Conservation (phyloP, 2,329 filamentous ascomycete species). For the Colletotrichum musae region DNA sequence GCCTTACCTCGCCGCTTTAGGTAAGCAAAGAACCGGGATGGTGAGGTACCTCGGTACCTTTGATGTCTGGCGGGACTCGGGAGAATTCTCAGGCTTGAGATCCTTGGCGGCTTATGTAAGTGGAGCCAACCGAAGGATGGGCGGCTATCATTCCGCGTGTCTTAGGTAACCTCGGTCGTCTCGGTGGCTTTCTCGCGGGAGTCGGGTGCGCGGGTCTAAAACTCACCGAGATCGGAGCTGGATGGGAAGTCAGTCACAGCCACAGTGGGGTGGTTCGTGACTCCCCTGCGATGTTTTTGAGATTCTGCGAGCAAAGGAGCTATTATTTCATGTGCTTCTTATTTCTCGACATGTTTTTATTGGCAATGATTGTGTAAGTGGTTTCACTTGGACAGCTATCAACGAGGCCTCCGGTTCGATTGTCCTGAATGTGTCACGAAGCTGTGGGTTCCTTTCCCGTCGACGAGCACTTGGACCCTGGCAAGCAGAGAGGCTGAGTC, state of each 20-base stretch:
- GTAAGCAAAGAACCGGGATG: not conserved
- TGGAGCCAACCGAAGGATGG: not conserved
- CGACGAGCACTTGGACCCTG: not conserved
- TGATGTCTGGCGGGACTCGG: too few species aligned
- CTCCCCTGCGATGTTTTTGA: not conserved
- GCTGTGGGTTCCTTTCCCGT: not conserved
- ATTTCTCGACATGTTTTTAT: conserved; percentile 17
- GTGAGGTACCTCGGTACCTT: not conserved
- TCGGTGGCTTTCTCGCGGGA: conserved; percentile 16
- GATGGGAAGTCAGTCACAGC: conserved; percentile 7
- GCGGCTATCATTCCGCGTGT: not conserved
- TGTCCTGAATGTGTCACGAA: not conserved
- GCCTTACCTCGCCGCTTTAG: not conserved
- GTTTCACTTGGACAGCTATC: not conserved
- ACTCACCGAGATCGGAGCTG: conserved; percentile 33
- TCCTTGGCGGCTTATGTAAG: not conserved
- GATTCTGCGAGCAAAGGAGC: conserved; percentile 19
- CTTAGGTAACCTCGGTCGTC: not conserved
- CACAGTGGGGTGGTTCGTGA: conserved; percentile 18
- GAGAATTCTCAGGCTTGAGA: too few species aligned
- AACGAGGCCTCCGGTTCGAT: too few species aligned
- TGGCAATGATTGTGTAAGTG: conserved; percentile 21
- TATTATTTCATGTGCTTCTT: not conserved
- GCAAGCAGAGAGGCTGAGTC: too few species aligned
- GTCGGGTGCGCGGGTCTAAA: conserved; percentile 28